phyloP scores from a whole-genome alignment of 768 basidiomycete species.

The Coprinellus micaceus region DNA sequence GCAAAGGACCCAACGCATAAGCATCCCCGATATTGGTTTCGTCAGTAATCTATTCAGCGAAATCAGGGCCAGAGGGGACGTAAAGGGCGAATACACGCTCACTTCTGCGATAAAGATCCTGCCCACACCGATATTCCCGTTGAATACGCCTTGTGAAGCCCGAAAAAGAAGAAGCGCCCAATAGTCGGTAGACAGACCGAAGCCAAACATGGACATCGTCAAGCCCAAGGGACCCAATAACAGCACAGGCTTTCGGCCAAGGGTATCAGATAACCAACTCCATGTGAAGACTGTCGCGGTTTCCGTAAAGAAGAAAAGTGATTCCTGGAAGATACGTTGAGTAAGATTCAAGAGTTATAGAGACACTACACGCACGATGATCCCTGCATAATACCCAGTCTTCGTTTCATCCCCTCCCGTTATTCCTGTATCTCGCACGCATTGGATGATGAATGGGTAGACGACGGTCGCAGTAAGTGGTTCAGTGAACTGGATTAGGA shows the following conservation, averaged over 20 bases:
- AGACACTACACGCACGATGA: conserved; percentile 27
- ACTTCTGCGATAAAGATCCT: conserved; percentile 48
- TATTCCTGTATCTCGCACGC: conserved; percentile 34
- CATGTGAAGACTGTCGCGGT: conserved; percentile 39
- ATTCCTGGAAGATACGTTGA: background rate
- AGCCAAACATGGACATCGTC: conserved; percentile 34
- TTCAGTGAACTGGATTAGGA: conserved; percentile 7
- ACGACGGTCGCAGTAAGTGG: conserved; percentile 36
- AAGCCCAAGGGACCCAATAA: conserved; percentile 41
- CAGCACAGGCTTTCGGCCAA: conserved; percentile 43
- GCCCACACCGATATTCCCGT: conserved; percentile 22
- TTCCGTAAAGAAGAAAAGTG: conserved; percentile 37
- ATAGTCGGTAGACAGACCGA: conserved; percentile 40
- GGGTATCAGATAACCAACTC: conserved; percentile 40
- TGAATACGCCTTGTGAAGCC: conserved; percentile 6
- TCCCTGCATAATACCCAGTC: conserved; percentile 40
- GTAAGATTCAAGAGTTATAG: background rate
- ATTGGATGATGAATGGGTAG: conserved; percentile 37
- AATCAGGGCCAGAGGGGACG: background rate
- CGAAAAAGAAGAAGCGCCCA: conserved; percentile 27
- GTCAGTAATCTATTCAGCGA: conserved; percentile 29
- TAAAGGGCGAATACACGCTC: background rate
- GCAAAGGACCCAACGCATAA: conserved; percentile 29
- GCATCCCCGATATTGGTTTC: conserved; percentile 37
- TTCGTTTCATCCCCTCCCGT: conserved; percentile 34